Base-by-base conservation (phyloP, 2,329 filamentous ascomycete species). In the Davidsoniella virescens region DNA sequence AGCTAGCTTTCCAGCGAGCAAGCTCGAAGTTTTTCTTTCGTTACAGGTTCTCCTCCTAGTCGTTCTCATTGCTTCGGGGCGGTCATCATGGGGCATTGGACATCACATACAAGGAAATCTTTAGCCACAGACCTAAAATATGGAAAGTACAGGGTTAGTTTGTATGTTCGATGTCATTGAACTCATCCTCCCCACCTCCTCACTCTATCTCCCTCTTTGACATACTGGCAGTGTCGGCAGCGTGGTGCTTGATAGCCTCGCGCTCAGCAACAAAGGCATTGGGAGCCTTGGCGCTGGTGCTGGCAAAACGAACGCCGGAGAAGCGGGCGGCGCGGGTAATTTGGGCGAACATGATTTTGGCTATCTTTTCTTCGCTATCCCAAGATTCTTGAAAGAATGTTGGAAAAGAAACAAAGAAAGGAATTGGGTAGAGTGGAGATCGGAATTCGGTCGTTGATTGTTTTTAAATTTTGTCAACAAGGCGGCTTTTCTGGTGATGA, bases 181-280 rank as follows among this genome's bases (percentile, higher is more conserved):
- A 4, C 18, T 20, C 18, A 20, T 20, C 18, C 18, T 20, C 18
- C 18, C 18, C 18, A 4, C 4, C 18, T 20, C 18, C 18, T 20
- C 18, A 20, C 18, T 20, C 18, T 20, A n/a, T 18, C 10, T 18
- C 8, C 3, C 18, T 25, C 8, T 14, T 14, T 8, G 17, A 43
- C 29, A 42, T 64, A 95, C 88, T 82, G 67, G 82, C 84, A 58
- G 86, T 92, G 62, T 76, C 75, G 58, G 73, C 78, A 62, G 92
- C 92, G 68, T 98, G 92, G 60, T 87, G 80, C 75, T 93, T 88
- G 64, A 94, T 84, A 61, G 84, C 84, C 65, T 80, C 73, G 65
- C 92, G 80, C 76, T 98, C 92, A 62, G 83, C 81, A 73, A 93
- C 82, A 76, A 96, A 98, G 62, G 80, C 79, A 70, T 94, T 96